Conservation (phyloP, 495 filamentous ascomycete genomes). For the Emericellopsis terricola region DNA sequence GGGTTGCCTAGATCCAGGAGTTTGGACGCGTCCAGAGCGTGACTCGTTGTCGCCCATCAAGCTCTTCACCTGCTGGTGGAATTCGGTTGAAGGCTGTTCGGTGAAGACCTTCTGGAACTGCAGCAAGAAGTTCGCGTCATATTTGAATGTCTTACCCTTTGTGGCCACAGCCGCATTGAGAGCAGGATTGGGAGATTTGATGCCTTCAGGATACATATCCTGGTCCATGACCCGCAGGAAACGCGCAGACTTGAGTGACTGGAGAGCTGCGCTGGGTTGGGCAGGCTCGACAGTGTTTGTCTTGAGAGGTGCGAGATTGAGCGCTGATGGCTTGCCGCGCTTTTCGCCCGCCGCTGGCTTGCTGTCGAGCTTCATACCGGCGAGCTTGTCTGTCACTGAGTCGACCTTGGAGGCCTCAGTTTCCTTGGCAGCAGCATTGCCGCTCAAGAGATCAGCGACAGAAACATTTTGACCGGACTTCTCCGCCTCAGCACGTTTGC, state of each 20-base stretch:
- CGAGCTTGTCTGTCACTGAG: conserved; percentile 23
- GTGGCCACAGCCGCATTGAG: conserved; percentile 57
- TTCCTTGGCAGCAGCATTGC: conserved; percentile 12
- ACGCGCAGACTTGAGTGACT: conserved; percentile 73
- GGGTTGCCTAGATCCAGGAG: conserved; percentile 34
- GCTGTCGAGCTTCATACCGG: conserved; percentile 23
- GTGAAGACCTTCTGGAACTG: conserved; percentile 91
- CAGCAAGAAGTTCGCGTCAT: conserved; percentile 89
- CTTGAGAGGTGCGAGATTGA: conserved; percentile 62
- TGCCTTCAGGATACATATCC: conserved; percentile 64
- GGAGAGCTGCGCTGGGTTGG: conserved; percentile 81
- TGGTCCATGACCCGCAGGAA: conserved; percentile 40
- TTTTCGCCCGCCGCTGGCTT: conserved; percentile 19
- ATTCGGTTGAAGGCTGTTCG: conserved; percentile 86
- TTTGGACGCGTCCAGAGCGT: conserved; percentile 55
- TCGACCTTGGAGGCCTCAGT: conserved; percentile 8
- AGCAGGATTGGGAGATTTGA: conserved; percentile 78
- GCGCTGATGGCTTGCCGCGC: conserved; percentile 44
- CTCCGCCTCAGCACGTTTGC: conserved; percentile 19
- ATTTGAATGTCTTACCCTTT: conserved; percentile 71
- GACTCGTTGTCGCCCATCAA: conserved; percentile 60
- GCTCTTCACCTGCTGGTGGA: conserved; percentile 70
- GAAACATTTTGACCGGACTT: conserved; percentile 8
- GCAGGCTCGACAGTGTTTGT: conserved; percentile 68
- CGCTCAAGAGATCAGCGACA: conserved; percentile 6